These are phyloP conservation scores for Sicyos baderoa DNA, from an alignment of 306 rosid genomes.

Conservation along the genomic window DNA sequence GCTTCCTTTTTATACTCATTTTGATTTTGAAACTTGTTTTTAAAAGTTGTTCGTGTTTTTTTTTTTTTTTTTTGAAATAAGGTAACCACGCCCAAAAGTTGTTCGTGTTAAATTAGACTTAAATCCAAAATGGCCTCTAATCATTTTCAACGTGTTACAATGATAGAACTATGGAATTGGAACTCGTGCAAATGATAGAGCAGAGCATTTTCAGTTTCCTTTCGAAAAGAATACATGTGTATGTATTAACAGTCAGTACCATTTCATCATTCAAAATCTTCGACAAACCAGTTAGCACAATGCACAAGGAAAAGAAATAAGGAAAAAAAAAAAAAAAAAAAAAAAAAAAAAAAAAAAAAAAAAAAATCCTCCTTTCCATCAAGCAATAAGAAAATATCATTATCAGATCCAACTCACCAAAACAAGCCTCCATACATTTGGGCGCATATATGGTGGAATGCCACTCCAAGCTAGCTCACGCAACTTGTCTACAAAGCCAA, in stretches of 20 bases:
- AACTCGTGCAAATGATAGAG: background rate
- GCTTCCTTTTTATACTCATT: background rate
- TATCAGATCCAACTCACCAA: conserved; percentile 52
- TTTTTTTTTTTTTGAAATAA: too few relatives aligned
- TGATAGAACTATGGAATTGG: background rate
- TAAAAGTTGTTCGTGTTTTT: background rate
- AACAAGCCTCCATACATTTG: conserved; percentile 89
- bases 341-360: background rate
- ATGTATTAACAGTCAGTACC: background rate
- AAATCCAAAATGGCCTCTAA: background rate
- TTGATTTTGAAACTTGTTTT: background rate
- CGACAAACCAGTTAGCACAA: background rate
- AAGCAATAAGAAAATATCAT: conserved; percentile 5
- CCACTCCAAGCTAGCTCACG: conserved; percentile 98
- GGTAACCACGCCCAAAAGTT: too few relatives aligned
- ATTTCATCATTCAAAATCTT: too few relatives aligned
- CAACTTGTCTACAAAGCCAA: conserved; percentile 54
- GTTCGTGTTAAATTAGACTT: background rate
- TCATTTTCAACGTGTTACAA: background rate
- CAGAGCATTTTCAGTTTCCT: background rate
- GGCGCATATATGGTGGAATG: conserved; percentile 86
- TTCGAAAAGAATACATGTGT: background rate
- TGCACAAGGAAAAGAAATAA: background rate
- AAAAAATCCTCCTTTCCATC: background rate
- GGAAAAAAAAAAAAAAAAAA: background rate